These are phyloP conservation scores for Rhodotorula taiwanensis DNA, from an alignment of 768 basidiomycete genomes.

Conservation along the genomic window DNA sequence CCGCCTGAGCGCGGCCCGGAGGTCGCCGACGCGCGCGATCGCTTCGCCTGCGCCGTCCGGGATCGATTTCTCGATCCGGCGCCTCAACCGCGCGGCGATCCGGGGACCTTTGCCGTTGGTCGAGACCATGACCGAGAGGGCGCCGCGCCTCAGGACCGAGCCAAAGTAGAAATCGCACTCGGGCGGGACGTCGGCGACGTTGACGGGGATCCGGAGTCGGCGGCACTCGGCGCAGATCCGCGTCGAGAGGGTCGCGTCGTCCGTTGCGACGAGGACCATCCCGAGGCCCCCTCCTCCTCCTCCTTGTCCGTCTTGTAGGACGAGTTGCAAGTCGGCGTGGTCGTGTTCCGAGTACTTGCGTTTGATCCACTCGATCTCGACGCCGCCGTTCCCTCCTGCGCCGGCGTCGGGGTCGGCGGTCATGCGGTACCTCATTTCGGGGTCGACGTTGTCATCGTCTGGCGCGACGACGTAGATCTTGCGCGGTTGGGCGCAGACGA, in stretches of 20 bases:
- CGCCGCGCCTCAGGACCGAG: constrained; percentile 79
- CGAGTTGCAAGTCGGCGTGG: constrained; percentile 49
- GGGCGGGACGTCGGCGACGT: constrained; percentile 92
- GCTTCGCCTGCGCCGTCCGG: constrained; percentile 67
- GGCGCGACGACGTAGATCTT: constrained; percentile 72
- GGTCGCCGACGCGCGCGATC: constrained; percentile 67
- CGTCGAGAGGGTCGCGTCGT: constrained; percentile 60
- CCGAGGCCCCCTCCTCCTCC: constrained; percentile 56
- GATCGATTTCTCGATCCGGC: constrained; percentile 60
- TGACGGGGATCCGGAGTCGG: constrained; percentile 68
- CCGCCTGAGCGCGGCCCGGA: constrained; percentile 66
- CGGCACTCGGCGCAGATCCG: constrained; percentile 67
- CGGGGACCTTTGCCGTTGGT: constrained; percentile 90
- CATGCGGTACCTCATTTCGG: constrained; percentile 46
- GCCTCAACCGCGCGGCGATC: constrained; percentile 74
- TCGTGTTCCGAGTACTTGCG: constrained; percentile 55
- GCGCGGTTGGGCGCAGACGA: constrained; percentile 60
- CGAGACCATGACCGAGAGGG: constrained; percentile 90
- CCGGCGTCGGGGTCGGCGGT: background rate
- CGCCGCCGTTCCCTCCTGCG: background rate
- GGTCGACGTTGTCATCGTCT: constrained; percentile 57
- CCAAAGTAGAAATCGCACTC: constrained; percentile 99
- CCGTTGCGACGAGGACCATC: constrained; percentile 48
- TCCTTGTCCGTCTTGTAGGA: too few species aligned
- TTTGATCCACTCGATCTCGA: constrained; percentile 55